Evolutionary conservation across 106 monocot genomes (phyloP), one percentile per base, ranked within the genome.

Genomic region (Platanthera zijinensis): DNA sequence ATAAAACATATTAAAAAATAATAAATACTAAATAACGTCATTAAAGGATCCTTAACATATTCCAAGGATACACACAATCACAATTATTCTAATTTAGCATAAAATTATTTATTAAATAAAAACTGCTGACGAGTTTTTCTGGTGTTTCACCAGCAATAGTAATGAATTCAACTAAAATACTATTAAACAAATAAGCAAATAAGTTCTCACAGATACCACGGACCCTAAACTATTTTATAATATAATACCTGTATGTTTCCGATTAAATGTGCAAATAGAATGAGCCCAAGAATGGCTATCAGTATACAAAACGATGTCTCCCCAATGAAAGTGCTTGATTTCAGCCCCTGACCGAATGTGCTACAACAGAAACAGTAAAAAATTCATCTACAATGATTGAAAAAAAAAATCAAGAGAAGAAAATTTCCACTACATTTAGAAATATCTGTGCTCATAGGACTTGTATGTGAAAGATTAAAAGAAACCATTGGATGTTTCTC

Each of bases 201-300:
- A 64, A 21, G 64, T 64, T 64, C 64, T 64, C 21, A 28, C 59
- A 64, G 17, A 64, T 64, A 69, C 46, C 47, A 69, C 46, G 25
- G 25, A 25, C 25, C 25, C 25, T 25, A 0, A 25, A 25, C 25
- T 25, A 0, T 25, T 25, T 25, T 25, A 25, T 39, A 39, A 39
- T 39, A 39, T 28, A 73, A 17, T 86, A 92, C 91, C 88, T 89
- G 86, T 80, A 92, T 84, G 48, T 92, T 92, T 66, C 88, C 91
- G 28, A 92, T 89, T 83, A 92, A 88, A 75, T 86, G 86, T 18
- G 91, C 91, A 79, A 92, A 86, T 56, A 92, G 75, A 45, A 92
- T 81, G 19, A 92, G 88, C 72, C 91, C 88, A 78, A 89, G 53
- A 78, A 85, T 82, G 18, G 83, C 82, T 74, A 89, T 79, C 57